Evolutionary conservation across 371 early-diverging fungal genomes (phyloP).

Genomic region (Rhizopus arrhizus): DNA sequence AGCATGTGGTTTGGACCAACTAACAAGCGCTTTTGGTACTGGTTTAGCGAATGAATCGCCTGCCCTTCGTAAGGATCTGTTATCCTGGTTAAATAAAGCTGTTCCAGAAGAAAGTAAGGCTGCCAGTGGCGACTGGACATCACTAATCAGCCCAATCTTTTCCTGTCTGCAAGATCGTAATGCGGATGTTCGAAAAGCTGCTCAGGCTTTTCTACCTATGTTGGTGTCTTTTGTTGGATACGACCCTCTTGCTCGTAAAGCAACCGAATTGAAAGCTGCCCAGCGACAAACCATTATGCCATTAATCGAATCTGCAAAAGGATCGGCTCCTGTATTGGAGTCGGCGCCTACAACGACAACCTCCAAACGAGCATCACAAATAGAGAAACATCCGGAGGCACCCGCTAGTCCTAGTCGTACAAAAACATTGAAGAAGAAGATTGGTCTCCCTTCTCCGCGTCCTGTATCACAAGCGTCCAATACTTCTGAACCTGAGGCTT

Average conservation of each 20-base stretch:
- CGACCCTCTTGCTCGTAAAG: conserved; percentile 60
- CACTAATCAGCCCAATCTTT: conserved; percentile 71
- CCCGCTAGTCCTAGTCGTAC: conserved; percentile 21
- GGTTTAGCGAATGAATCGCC: conserved; percentile 78
- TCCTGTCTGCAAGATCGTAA: conserved; percentile 86
- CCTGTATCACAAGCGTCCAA: conserved; percentile 26
- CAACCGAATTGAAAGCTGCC: conserved; percentile 69
- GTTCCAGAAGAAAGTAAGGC: conserved; percentile 39
- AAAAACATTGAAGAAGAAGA: conserved; percentile 25
- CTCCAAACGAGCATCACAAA: conserved; percentile 14
- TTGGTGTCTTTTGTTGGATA: conserved; percentile 66
- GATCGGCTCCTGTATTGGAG: conserved; percentile 31
- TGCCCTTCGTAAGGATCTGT: conserved; percentile 82
- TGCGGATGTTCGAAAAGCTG: conserved; percentile 86
- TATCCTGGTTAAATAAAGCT: conserved; percentile 72
- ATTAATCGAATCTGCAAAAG: conserved; percentile 67
- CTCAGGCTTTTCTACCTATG: conserved; percentile 68
- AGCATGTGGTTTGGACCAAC: conserved; percentile 67
- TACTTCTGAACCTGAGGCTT: conserved; percentile 22
- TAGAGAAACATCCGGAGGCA: conserved; percentile 16
- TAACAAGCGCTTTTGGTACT: conserved; percentile 67
- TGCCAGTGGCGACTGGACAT: conserved; percentile 59
- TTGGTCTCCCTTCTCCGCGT: conserved; percentile 22
- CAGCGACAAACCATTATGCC: conserved; percentile 70
- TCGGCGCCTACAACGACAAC: conserved; percentile 2